Evolutionary conservation across 352 stramenopile species (phyloP).

Genomic region (Phytophthora cajani): DNA sequence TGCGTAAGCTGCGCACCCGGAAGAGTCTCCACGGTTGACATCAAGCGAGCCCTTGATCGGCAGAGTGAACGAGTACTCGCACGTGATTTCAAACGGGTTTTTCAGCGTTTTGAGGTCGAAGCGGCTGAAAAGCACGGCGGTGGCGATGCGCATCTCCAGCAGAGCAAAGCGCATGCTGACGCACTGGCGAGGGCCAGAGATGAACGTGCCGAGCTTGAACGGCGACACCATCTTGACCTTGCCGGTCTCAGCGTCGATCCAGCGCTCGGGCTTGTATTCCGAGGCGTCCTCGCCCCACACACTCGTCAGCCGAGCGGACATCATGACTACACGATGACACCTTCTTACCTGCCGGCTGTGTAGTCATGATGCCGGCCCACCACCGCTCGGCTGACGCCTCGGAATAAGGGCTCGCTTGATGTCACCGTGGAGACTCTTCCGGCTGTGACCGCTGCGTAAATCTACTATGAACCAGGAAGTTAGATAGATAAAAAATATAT

Average conservation of each 20-base stretch:
- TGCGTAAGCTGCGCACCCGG: background rate
- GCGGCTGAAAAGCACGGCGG: slow-evolving; percentile 41
- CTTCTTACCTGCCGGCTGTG: slow-evolving; percentile 10
- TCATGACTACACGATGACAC: slow-evolving; percentile 25
- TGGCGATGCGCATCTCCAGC: slow-evolving; percentile 57
- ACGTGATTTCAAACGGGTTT: slow-evolving; percentile 35
- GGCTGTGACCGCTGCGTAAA: background rate
- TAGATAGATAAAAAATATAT: too few relatives aligned
- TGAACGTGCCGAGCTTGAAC: slow-evolving; percentile 68
- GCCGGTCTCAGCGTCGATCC: slow-evolving; percentile 11
- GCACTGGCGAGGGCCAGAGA: slow-evolving; percentile 58
- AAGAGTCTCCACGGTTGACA: slow-evolving; percentile 4
- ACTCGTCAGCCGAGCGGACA: slow-evolving; percentile 7
- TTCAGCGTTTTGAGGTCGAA: slow-evolving; percentile 44
- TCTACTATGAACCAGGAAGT: too few relatives aligned
- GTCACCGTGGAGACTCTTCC: slow-evolving; percentile 7
- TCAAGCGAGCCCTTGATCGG: slow-evolving; percentile 28
- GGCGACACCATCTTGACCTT: slow-evolving; percentile 20
- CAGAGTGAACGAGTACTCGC: slow-evolving; percentile 30
- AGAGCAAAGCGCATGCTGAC: slow-evolving; percentile 59
- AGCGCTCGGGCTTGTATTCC: slow-evolving; percentile 13
- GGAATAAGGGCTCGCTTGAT: slow-evolving; percentile 24
- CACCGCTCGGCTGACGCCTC: slow-evolving; percentile 3
- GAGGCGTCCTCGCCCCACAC: slow-evolving; percentile 13
- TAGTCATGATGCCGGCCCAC: slow-evolving; percentile 26